Evolutionary conservation across 352 stramenopile genomes (phyloP).

Genomic region (Pythium guiyangense): DNA sequence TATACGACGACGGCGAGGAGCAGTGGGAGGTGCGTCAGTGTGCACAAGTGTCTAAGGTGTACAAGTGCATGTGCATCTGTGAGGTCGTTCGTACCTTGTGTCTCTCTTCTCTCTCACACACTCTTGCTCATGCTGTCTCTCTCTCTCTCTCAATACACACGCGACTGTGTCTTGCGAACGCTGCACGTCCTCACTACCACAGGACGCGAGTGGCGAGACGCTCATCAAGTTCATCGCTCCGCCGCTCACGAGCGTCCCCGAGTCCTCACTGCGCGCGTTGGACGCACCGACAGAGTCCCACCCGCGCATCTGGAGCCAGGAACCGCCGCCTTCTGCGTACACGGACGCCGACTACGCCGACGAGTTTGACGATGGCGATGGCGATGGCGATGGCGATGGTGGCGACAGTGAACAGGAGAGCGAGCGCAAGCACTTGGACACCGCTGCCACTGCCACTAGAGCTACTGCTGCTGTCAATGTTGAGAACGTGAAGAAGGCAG

Average conservation of each 20-base stretch:
- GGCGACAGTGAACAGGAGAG: conserved; percentile 6
- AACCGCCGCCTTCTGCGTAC: conserved; percentile 2
- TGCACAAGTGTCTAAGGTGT: background rate
- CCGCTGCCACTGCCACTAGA: too few relatives aligned
- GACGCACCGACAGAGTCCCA: background rate
- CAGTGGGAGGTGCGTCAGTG: conserved; percentile 60
- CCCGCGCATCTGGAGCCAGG: background rate
- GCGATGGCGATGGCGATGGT: conserved; percentile 14
- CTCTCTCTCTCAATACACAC: too few relatives aligned
- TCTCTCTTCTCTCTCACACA: background rate
- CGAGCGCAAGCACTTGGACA: background rate
- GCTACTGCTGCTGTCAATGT: too few relatives aligned
- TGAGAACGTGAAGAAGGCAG: too few relatives aligned
- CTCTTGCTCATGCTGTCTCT: background rate
- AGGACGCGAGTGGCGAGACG: conserved; percentile 9
- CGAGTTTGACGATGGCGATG: conserved; percentile 5
- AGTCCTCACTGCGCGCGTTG: too few relatives aligned
- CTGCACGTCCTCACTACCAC: background rate
- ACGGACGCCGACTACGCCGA: background rate
- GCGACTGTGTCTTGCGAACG: too few relatives aligned
- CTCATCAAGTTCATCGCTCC: conserved; percentile 19
- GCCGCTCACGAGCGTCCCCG: background rate
- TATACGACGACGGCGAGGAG: conserved; percentile 73
- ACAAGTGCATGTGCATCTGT: too few relatives aligned
- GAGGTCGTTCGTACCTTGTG: background rate